These are phyloP conservation scores for Pittosporum tobira DNA, from an alignment of 129 eudicot genomes.

Conservation along the genomic window DNA sequence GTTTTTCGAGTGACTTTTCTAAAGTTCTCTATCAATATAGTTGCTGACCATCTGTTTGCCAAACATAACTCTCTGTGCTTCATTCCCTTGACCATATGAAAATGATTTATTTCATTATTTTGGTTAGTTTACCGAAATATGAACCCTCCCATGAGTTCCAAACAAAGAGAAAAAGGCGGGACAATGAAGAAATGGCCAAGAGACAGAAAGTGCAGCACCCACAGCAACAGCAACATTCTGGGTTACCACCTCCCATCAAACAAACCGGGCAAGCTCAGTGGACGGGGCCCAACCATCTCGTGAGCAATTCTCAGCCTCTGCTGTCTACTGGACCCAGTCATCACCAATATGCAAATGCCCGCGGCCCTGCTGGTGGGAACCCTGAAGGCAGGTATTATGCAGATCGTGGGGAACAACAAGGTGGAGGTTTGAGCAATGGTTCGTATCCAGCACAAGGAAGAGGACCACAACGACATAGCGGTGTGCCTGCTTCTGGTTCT, in stretches of 20 bases:
- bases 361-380: constrained; percentile 65
- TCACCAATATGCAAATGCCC: constrained; percentile 53
- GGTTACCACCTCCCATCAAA: constrained; percentile 76
- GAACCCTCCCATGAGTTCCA: constrained; percentile 92
- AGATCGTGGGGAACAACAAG: constrained; percentile 74
- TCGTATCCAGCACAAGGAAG: constrained; percentile 58
- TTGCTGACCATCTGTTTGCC: too few species aligned
- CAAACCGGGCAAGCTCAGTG: constrained; percentile 57
- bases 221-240: constrained; percentile 63
- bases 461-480: too few species aligned
- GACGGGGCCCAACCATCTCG: constrained; percentile 38
- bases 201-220: constrained; percentile 70
- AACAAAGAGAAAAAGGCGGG: constrained; percentile 75
- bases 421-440: constrained; percentile 44
- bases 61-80: not conserved
- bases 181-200: constrained; percentile 71
- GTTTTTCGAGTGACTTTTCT: too few species aligned
- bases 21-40: too few species aligned
- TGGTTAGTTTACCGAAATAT: constrained; percentile 65
- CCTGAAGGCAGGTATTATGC: constrained; percentile 57
- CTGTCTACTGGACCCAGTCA: constrained; percentile 49
- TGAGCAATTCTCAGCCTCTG: constrained; percentile 38
- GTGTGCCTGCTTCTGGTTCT: constrained; percentile 34
- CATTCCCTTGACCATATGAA: not conserved
- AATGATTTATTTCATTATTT: not conserved